Base-by-base conservation (phyloP, 306 rosid genomes). In the Cucurbita moschata region DNA sequence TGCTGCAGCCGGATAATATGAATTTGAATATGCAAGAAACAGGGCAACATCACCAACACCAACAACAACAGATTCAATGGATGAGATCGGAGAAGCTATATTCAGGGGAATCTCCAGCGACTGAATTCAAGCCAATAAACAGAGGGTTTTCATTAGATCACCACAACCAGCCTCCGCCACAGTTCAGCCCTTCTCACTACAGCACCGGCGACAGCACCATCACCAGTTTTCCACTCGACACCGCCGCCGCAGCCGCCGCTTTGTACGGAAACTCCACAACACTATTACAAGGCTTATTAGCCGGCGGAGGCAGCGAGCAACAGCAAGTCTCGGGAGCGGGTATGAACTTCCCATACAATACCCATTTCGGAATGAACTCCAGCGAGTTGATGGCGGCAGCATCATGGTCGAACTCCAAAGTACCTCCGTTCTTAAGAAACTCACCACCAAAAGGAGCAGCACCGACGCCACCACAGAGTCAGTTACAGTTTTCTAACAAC, bases 161-260 rank as follows among this genome's bases (percentile, higher is more conserved):
- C 58, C 68, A 61, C 1, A 5, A 19, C 5, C 64, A 63, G 15
- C 69, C 60, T 1, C 87, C 84, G 70, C 67, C 82, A 0, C 88
- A 89, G 73, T 91, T 87, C 57, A 88, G 96, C 65, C 96, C 96
- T 63, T 90, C 96, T 70, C 90, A 80, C 26, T 91, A 88, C 73
- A 89, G 89, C 79, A 87, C 96, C 47, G 89, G 90, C 18, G 96
- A 92, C 40, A 87, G 96, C 76, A 83, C 84, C 1, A 85, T 88
- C 30, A 88, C 90, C 0, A 75, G 74, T 77, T 86, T 79, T 77
- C 89, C 83, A 12, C 81, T 91, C 74, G 96, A 87, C 58, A 81
- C 87, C 13, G 56, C 85, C 0, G 60, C 86, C 0, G 56, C 85
- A 0, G 60, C 86, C 0, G 66, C 85, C 1, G 60, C 77, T 76